These are phyloP conservation scores for Dichotomopilus funicola DNA, from an alignment of 2,329 filamentous ascomycete genomes.

Conservation along the genomic window DNA sequence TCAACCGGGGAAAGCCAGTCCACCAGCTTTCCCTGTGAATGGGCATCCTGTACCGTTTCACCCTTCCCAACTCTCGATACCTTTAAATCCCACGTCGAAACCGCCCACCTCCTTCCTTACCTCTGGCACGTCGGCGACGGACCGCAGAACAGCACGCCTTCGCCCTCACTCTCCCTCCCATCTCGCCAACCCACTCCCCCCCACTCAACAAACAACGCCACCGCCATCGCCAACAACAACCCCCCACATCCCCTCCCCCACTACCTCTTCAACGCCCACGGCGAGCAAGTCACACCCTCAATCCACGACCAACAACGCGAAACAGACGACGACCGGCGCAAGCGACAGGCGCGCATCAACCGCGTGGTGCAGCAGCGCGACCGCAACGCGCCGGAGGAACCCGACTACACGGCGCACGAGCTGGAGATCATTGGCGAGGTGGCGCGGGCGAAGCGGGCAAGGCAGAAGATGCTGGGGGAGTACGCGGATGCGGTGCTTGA, in stretches of 20 bases:
- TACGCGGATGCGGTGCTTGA: constrained; percentile 14
- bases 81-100: constrained; percentile 47
- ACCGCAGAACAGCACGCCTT: constrained; percentile 36
- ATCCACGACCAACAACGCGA: constrained; percentile 47
- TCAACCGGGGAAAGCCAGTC: background rate
- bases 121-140: constrained; percentile 57
- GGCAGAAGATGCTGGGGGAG: constrained; percentile 17
- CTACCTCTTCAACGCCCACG: constrained; percentile 47
- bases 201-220: background rate
- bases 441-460: constrained; percentile 11
- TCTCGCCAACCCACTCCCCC: background rate
- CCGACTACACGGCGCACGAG: constrained; percentile 27
- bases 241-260: constrained; percentile 30
- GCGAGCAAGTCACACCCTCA: constrained; percentile 53
- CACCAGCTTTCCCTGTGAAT: constrained; percentile 29
- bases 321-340: constrained; percentile 38
- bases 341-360: constrained; percentile 39
- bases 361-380: constrained; percentile 38
- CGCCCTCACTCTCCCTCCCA: background rate
- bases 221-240: background rate
- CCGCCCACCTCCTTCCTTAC: constrained; percentile 46
- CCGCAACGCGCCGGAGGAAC: constrained; percentile 40
- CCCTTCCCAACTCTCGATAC: constrained; percentile 19
- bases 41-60: constrained; percentile 35
- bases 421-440: constrained; percentile 16